Evolutionary conservation across 305 asterid species (phyloP).

Genomic region (Petunia hybrid): DNA sequence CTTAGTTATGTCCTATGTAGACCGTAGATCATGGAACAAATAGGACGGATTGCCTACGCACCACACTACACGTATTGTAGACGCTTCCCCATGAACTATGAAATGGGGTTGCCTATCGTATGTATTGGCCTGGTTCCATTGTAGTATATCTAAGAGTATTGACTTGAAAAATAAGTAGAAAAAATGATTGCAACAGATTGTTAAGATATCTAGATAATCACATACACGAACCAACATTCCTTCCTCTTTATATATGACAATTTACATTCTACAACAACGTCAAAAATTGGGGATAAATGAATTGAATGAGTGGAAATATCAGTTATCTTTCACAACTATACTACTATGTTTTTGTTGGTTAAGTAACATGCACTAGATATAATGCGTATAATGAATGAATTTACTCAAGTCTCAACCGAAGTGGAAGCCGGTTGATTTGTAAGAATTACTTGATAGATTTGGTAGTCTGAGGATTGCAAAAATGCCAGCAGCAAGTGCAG

Average conservation of each 20-base stretch:
- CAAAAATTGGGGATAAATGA: slow-evolving; percentile 22
- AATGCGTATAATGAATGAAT: not conserved
- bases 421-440: slow-evolving; percentile 79
- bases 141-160: not conserved
- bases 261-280: slow-evolving; percentile 24
- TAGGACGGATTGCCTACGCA: not conserved
- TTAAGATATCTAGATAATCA: not conserved
- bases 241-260: slow-evolving; percentile 17
- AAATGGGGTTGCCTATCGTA: not conserved
- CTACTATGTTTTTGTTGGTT: slow-evolving; percentile 26
- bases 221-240: not conserved
- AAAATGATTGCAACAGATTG: not conserved
- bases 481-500: slow-evolving; percentile 81
- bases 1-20: not conserved
- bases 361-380: not conserved
- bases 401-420: slow-evolving; percentile 65
- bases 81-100: slow-evolving; percentile 30
- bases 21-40: no score
- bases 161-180: not conserved
- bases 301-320: slow-evolving; percentile 27
- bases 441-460: slow-evolving; percentile 67
- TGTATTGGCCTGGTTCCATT: not conserved
- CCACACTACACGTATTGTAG: slow-evolving; percentile 10
- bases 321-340: not conserved
- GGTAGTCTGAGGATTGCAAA: slow-evolving; percentile 81